Conservation (phyloP, 768 basidiomycete species). For the Mycena vitilis region DNA sequence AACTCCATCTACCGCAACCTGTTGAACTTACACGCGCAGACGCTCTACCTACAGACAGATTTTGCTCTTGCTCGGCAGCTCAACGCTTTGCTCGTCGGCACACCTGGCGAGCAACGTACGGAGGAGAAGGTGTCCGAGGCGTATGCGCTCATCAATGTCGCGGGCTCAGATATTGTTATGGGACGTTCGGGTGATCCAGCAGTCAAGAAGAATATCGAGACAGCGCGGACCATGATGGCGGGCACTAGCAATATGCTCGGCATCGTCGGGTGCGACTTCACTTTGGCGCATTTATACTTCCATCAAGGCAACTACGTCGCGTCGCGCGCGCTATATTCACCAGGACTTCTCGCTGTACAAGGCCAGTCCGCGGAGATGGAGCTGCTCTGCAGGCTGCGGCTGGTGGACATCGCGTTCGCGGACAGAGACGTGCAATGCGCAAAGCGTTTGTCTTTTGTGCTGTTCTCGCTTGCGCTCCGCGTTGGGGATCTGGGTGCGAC, state of each 20-base stretch:
- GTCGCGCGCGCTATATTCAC: neutral
- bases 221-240: constrained; percentile 2
- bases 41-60: constrained; percentile 2
- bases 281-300: constrained; percentile 8
- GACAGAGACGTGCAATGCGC: neutral
- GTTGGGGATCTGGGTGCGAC: constrained; percentile 2
- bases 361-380: constrained; percentile 9
- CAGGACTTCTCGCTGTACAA: neutral
- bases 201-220: neutral
- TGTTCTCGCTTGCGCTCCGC: constrained; percentile 2
- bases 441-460: neutral
- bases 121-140: constrained; percentile 19
- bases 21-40: constrained; percentile 3
- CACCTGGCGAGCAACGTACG: constrained; percentile 8
- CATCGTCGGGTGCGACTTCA: neutral
- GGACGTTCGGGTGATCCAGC: constrained; percentile 6
- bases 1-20: constrained; percentile 5
- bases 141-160: constrained; percentile 13
- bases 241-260: constrained; percentile 6
- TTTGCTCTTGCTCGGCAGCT: neutral
- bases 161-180: constrained; percentile 9
- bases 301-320: neutral
- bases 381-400: neutral
- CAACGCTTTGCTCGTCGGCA: constrained; percentile 1
- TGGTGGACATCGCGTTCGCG: constrained; percentile 10